phyloP scores from a whole-genome alignment of 352 stramenopile genomes.

The Phytophthora boehmeriae region DNA sequence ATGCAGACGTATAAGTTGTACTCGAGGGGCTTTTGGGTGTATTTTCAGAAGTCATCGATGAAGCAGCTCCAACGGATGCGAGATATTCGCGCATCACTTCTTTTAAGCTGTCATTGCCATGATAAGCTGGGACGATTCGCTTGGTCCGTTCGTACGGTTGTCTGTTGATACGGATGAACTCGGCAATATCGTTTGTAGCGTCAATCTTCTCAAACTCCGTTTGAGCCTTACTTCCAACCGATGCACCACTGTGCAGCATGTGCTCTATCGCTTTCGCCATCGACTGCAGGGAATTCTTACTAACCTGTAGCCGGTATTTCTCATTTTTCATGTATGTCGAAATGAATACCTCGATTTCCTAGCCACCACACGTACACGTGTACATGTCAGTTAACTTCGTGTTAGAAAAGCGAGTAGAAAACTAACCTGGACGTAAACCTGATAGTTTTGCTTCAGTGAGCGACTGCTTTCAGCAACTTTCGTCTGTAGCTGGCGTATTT shows the following conservation, averaged over 20 bases:
- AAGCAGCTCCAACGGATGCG: slow-evolving; percentile 15
- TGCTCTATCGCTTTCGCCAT: slow-evolving; percentile 76
- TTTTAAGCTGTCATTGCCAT: slow-evolving; percentile 59
- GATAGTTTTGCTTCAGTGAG: slow-evolving; percentile 48
- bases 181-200: slow-evolving; percentile 54
- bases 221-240: slow-evolving; percentile 44
- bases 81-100: slow-evolving; percentile 63
- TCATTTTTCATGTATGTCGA: slow-evolving; percentile 88
- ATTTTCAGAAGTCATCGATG: slow-evolving; percentile 21
- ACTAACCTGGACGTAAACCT: slow-evolving; percentile 67
- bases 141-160: slow-evolving; percentile 55
- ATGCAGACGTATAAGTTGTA: not conserved
- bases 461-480: slow-evolving; percentile 41
- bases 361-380: slow-evolving; percentile 1
- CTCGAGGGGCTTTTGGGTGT: slow-evolving; percentile 8
- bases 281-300: slow-evolving; percentile 78
- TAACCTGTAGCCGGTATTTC: slow-evolving; percentile 82
- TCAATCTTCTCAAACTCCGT: slow-evolving; percentile 59
- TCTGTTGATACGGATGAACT: slow-evolving; percentile 65
- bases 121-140: slow-evolving; percentile 47
- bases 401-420: slow-evolving; percentile 2
- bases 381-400: not conserved
- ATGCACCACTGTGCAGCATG: slow-evolving; percentile 45
- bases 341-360: slow-evolving; percentile 81
- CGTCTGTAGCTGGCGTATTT: slow-evolving; percentile 46